Conservation (phyloP, 345 rosid genomes). For the Syzygium jambos region DNA sequence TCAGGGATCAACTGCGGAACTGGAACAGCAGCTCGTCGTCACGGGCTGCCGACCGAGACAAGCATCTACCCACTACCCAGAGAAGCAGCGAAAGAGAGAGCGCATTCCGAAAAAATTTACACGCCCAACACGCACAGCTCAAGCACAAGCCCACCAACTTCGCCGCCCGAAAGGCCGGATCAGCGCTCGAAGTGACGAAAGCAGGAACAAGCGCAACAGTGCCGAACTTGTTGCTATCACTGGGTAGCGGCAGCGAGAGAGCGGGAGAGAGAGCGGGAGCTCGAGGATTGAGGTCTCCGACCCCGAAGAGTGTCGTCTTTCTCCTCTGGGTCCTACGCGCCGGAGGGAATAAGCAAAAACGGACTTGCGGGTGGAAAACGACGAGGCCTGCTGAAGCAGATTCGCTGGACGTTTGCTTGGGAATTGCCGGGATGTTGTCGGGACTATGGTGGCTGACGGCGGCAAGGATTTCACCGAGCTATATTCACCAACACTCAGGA, state of each 20-base stretch:
- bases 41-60: not conserved
- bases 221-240: not conserved
- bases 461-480: no score
- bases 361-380: no score
- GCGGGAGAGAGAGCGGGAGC: not conserved
- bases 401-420: no score
- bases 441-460: no score
- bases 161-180: not conserved
- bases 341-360: no score
- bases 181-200: not conserved
- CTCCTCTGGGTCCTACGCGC: not conserved
- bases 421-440: no score
- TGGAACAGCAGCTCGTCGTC: no score
- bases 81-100: not conserved
- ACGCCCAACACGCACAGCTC: not conserved
- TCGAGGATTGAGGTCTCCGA: fast-evolving
- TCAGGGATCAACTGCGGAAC: not conserved
- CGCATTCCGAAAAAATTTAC: not conserved
- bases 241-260: not conserved
- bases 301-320: not conserved
- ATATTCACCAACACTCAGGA: no score
- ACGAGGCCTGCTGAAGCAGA: no score
- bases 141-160: not conserved
- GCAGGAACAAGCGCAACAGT: not conserved
- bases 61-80: not conserved